These are phyloP conservation scores for Cornus florida DNA, from an alignment of 148 eudicot species.

Conservation along the genomic window DNA sequence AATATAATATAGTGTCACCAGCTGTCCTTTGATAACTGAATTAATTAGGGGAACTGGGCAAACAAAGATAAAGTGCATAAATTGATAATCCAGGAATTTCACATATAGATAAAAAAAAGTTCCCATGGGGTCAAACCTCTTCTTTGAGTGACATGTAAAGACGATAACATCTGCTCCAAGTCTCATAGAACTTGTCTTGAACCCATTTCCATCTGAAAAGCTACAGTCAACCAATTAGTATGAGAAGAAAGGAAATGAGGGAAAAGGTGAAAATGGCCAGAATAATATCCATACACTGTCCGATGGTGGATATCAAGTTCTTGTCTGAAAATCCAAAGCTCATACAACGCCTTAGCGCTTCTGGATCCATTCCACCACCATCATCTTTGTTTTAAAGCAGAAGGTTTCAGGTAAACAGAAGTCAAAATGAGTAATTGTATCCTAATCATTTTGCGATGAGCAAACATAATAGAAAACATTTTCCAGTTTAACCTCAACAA, in stretches of 20 bases:
- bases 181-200: constrained; percentile 78
- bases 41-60: background rate
- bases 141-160: constrained; percentile 40
- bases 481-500: background rate
- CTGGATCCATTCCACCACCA: constrained; percentile 73
- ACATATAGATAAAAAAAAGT: background rate
- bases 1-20: no score
- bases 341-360: constrained; percentile 55
- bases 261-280: background rate
- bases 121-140: constrained; percentile 28
- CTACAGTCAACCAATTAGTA: constrained; percentile 10
- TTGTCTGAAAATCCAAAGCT: constrained; percentile 80
- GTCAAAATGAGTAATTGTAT: background rate
- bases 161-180: constrained; percentile 76
- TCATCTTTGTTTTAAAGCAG: constrained; percentile 47
- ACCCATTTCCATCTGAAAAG: constrained; percentile 77
- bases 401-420: constrained; percentile 12
- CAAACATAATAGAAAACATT: background rate
- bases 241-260: constrained; percentile 4
- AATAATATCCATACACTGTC: constrained; percentile 46
- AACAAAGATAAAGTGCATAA: background rate
- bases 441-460: background rate
- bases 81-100: background rate
- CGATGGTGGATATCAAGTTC: constrained; percentile 49
- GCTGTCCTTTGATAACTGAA: background rate